phyloP scores from a whole-genome alignment of 768 basidiomycete genomes.

The Scleroderma citrinum region DNA sequence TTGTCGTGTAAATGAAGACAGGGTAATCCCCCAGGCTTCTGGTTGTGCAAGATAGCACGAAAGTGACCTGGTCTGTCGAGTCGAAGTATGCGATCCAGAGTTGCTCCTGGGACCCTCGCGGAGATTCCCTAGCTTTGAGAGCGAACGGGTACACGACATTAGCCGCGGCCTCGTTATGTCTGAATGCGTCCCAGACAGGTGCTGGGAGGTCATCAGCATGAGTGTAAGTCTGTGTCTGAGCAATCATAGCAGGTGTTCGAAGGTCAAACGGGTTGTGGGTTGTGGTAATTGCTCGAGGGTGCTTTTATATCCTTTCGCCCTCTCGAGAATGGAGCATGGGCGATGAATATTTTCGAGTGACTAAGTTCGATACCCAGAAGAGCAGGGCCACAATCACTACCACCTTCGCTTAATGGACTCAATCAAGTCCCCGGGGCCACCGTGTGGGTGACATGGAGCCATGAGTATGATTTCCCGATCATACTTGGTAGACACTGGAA shows the following conservation, averaged over 20 bases:
- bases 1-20: conserved; percentile 53
- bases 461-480: background rate
- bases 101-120: conserved; percentile 9
- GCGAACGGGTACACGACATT: conserved; percentile 41
- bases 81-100: conserved; percentile 29
- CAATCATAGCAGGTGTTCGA: conserved; percentile 11
- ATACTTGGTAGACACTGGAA: background rate
- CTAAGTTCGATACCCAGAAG: background rate
- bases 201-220: conserved; percentile 13
- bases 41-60: conserved; percentile 56
- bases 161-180: conserved; percentile 26
- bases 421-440: background rate
- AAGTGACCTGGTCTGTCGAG: conserved; percentile 15
- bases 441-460: background rate
- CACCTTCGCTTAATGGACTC: background rate
- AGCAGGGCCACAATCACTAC: conserved; percentile 2
- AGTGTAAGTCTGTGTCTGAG: conserved; percentile 2
- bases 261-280: conserved; percentile 20
- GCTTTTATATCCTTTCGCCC: background rate
- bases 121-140: conserved; percentile 15
- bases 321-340: background rate
- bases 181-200: conserved; percentile 26
- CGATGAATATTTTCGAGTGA: no score
- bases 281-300: background rate
- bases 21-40: conserved; percentile 57